Base-by-base conservation (phyloP, 2,329 filamentous ascomycete species). In the Neofusicoccum sp. region DNA sequence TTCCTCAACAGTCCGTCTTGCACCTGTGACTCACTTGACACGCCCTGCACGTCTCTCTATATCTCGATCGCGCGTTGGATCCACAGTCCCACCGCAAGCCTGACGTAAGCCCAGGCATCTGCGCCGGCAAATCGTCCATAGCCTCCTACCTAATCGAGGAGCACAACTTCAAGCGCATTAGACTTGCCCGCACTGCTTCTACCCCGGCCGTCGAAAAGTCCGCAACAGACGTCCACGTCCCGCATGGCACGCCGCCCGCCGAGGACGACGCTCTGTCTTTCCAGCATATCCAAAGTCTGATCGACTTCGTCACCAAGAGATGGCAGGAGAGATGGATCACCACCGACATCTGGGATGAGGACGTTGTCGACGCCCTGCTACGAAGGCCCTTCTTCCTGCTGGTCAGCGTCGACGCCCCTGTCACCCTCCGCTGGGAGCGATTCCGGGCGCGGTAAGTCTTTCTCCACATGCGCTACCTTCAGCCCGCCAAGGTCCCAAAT, bases 301-400 rank as follows among this genome's bases (percentile, higher is more conserved):
- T 98, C 29, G 89, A 96, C 56, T 94, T 91, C 72, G 92, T 96
- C 63, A 98, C 94, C 3, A 86, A 87, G 74, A 82, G 87, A 74
- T 99, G 95, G 95, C 87, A 85, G 67, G 85, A 89, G 63, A 87
- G 88, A 62, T 99, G 91, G 85, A 92, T 98, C 14, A 95, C 89
- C 2, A 95, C 90, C 3, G 89, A 95, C 72, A 88, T 97, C 66
- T 86, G 88, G 79, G 87, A 88, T 68, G 89, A 93, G 68, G 75
- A 77, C 2, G 85, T 89, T 6, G 84, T 97, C 4, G 91, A 97
- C 69, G 83, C 87, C 29, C 87, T 97, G 56, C 80, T 88, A 64
- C 84, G 89, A 22, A 86, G 95, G 6, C 95, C 95, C 0, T 97
- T 97, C 80, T 98, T 98, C 81, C 84, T 99, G 56, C 86, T 98